Evolutionary conservation across 176 grass and related monocot genomes (phyloP), one percentile per base, ranked within the genome.

Genomic region (Guadua angustifolia): DNA sequence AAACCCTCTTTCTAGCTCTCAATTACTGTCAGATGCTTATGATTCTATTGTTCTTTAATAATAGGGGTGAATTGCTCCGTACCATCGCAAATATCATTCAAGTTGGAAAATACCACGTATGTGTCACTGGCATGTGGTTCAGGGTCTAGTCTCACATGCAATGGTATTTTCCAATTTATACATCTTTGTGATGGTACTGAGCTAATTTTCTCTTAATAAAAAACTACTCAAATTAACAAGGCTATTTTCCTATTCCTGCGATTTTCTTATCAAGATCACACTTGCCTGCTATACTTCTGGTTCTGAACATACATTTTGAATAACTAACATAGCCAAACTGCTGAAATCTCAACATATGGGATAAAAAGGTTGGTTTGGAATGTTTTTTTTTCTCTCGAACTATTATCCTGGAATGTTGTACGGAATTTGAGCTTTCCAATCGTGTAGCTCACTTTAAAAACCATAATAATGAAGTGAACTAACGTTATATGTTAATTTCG

Each of bases 141-240:
- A 36, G 35, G 35, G 35, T 36, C 35, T 4, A 36, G 3, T 36
- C 35, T 36, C 35, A 36, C 35, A 36, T 36, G 35, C 4, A 36
- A 36, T 36, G 35, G 35, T 36, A 36, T 36, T 36, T 36, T 36
- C 35, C 35, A 36, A 36, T 36, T 36, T 3, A 36, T 36, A 36
- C 35, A 3, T 36, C 35, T 36, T 36, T 36, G 35, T 2, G 35
- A 36, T 36, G 35, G 35, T 36, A 36, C 2, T 2, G 35, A 36
- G 35, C 35, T 36, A 36, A 36, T 36, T 36, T 36, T 36, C 35
- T 36, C 35, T 45, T 50, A 74, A 81, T 22, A 75, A 25, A 6
- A 68, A 57, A 44, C 46, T 50, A 61, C 56, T 59, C 17, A 62
- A 82, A 36, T 68, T 16, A 72, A 66, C 57, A 50, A 46, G 15